Evolutionary conservation across 768 basidiomycete species (phyloP).

Genomic region (Tricholoma bakamatsutake): DNA sequence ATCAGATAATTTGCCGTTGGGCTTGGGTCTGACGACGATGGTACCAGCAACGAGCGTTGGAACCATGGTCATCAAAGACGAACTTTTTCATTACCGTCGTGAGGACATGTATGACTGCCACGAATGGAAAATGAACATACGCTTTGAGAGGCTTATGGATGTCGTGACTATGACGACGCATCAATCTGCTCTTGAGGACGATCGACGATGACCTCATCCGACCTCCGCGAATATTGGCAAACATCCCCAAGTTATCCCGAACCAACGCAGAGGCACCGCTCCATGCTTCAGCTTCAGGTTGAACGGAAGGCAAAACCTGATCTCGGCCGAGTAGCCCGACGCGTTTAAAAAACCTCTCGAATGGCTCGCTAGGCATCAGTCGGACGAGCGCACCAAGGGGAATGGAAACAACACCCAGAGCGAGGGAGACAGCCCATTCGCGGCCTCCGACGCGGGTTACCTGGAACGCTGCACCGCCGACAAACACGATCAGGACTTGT

Average conservation of each 20-base stretch:
- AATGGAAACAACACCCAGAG: constrained; percentile 81
- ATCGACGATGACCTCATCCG: constrained; percentile 82
- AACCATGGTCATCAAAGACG: constrained; percentile 44
- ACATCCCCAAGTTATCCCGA: constrained; percentile 81
- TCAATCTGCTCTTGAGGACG: constrained; percentile 72
- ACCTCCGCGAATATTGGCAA: constrained; percentile 82
- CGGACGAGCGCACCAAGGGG: constrained; percentile 84
- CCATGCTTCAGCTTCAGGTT: constrained; percentile 61
- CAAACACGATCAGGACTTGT: constrained; percentile 85
- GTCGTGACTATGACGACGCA: constrained; percentile 43
- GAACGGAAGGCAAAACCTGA: constrained; percentile 58
- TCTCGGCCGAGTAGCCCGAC: constrained; percentile 58
- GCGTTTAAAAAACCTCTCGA: constrained; percentile 49
- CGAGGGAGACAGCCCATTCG: constrained; percentile 92
- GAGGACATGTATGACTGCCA: not conserved
- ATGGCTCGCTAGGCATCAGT: constrained; percentile 71
- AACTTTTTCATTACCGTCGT: constrained; percentile 16
- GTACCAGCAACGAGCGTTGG: constrained; percentile 39
- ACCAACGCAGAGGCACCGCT: constrained; percentile 76
- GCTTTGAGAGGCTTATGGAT: constrained; percentile 47
- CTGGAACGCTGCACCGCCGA: constrained; percentile 89
- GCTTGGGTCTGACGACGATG: constrained; percentile 58
- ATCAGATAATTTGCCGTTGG: constrained; percentile 57
- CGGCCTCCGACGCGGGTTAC: constrained; percentile 72
- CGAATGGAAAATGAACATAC: constrained; percentile 14